phyloP scores from a whole-genome alignment of 2,329 filamentous ascomycete species.

The Neonectria punicea region DNA sequence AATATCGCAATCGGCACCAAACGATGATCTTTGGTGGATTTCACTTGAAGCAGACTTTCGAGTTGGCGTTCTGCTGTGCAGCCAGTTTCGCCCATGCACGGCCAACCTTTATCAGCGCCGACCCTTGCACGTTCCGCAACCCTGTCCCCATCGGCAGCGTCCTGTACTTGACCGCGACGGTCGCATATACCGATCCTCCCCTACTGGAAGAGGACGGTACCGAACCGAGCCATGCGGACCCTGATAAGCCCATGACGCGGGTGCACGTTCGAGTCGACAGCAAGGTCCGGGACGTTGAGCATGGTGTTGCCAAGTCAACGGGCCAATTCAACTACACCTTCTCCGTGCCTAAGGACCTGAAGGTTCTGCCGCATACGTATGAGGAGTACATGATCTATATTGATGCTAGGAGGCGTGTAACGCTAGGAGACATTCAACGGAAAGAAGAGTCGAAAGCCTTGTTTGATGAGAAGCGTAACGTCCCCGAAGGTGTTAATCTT shows the following conservation, averaged over 20 bases:
- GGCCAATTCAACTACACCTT: constrained; percentile 48
- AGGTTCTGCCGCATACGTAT: constrained; percentile 45
- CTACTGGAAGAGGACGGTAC: constrained; percentile 43
- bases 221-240: constrained; percentile 35
- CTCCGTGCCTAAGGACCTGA: constrained; percentile 42
- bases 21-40: constrained; percentile 47
- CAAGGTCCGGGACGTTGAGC: constrained; percentile 46
- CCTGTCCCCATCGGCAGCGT: constrained; percentile 46
- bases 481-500: constrained; percentile 27
- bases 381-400: constrained; percentile 47
- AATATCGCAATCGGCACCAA: constrained; percentile 45
- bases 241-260: constrained; percentile 40
- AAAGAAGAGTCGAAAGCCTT: constrained; percentile 26
- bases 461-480: constrained; percentile 11
- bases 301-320: constrained; percentile 43
- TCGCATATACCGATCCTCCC: constrained; percentile 45
- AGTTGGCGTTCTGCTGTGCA: constrained; percentile 46
- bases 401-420: constrained; percentile 44
- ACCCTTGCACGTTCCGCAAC: constrained; percentile 46
- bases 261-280: constrained; percentile 46
- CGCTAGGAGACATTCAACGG: constrained; percentile 34
- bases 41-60: constrained; percentile 46
- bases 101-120: constrained; percentile 45
- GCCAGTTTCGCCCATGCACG: constrained; percentile 47
- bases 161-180: constrained; percentile 42